Evolutionary conservation across 2,329 filamentous ascomycete genomes (phyloP), one percentile per base, ranked within the genome.

Genomic region (Coleophoma cylindrospora): DNA sequence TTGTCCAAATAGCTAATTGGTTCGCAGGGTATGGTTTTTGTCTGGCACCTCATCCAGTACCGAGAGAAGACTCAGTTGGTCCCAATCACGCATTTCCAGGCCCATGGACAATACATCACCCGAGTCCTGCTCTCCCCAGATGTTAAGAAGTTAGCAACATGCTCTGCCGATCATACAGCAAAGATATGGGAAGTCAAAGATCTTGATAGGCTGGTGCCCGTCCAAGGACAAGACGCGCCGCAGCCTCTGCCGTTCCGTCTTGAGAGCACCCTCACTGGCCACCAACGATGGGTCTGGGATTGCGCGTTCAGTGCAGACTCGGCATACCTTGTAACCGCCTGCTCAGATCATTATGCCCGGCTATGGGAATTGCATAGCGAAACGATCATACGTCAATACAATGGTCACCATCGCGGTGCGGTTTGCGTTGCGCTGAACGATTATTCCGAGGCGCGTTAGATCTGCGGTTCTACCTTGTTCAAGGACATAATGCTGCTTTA

Each of bases 151-250:
- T 76, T 89, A 10, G 86, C 86, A 10, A 89, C 86, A 34, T 89
- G 86, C 68, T 84, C 80, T 32, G 86, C 86, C 34, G 86, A 89
- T 63, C 86, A 89, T 66, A 89, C 92, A 0, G 91, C 91, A 54
- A 92, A 95, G 68, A 96, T 99, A 61, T 99, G 94, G 94, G 89
- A 91, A 61, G 87, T 96, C 43, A 74, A 73, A 56, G 88, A 95
- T 63, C 77, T 84, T n/a, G 79, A 83, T 22, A 70, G 72, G 40
- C 74, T 72, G 57, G 51, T 60, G 22, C 62, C 61, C 1, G 48
- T 52, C n/a, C 57, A 57, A 33, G 61, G 59, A 34, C 56, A 64
- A 43, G 44, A 54, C 5, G 45, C 55, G 32, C 34, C 54, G 1
- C 54, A 64, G 62, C 78, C 64, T 66, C 62, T 66, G 66, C 80